phyloP scores from a whole-genome alignment of 2,329 filamentous ascomycete species.

The Epichloe gansuensis region DNA sequence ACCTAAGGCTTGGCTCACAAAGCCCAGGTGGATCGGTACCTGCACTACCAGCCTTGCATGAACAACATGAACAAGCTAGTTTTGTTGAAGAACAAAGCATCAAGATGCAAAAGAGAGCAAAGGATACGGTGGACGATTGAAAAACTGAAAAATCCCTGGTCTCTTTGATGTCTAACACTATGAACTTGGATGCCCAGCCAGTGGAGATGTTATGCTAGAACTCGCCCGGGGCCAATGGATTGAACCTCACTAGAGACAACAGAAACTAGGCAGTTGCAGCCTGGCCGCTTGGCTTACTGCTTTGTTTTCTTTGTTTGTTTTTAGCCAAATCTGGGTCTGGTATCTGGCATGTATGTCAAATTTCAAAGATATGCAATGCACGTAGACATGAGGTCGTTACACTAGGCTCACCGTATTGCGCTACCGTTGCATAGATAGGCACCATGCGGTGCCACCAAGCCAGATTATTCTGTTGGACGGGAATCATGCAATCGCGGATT shows the following conservation, averaged over 20 bases:
- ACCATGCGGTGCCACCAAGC: slow-evolving; percentile 1
- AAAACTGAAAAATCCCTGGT: not conserved
- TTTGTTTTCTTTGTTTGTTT: not conserved
- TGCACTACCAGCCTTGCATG: slow-evolving; percentile 4
- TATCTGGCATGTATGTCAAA: not conserved
- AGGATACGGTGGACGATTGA: slow-evolving; percentile 1
- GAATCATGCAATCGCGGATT: slow-evolving; percentile 2
- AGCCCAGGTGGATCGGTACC: slow-evolving; percentile 3
- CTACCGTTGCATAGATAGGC: not conserved
- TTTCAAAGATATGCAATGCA: slow-evolving; percentile 2
- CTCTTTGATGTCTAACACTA: not conserved
- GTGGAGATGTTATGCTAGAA: not conserved
- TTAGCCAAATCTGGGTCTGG: not conserved
- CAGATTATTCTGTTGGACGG: slow-evolving; percentile 3
- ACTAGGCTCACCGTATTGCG: slow-evolving; percentile 1
- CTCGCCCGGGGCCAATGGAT: not conserved
- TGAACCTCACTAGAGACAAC: too few species aligned
- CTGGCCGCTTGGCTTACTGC: not conserved
- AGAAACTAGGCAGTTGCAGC: too few species aligned
- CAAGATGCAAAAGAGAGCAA: not conserved
- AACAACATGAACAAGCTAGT: slow-evolving; percentile 3
- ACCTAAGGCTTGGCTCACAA: not conserved
- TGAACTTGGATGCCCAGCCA: slow-evolving; percentile 4
- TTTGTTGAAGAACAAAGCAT: not conserved
- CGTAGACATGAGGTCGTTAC: not conserved